A percentile compares a stretch with the other conserved stretches of the same genome.
phyloP scores from a whole-genome alignment of 2,329 filamentous ascomycete species.

The Aspergillus pseudotamarii region DNA sequence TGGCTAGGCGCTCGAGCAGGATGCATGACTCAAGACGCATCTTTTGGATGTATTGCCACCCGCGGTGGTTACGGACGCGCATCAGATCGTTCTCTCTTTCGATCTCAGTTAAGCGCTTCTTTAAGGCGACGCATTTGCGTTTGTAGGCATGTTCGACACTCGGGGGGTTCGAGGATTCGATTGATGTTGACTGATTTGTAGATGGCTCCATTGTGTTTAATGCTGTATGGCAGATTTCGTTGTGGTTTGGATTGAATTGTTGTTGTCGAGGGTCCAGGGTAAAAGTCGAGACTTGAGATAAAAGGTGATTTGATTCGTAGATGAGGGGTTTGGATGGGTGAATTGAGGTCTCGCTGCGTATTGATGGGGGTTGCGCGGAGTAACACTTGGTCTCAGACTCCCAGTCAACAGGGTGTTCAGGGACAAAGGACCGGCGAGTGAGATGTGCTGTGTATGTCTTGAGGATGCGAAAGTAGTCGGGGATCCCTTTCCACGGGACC shows the following conservation, averaged over 20 bases:
- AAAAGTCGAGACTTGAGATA: background rate
- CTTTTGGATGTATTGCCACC: slow-evolving; percentile 86
- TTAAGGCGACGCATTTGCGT: slow-evolving; percentile 92
- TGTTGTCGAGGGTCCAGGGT: background rate
- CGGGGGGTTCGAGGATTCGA: slow-evolving; percentile 64
- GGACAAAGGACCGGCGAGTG: background rate
- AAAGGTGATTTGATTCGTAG: background rate
- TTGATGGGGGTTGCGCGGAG: background rate
- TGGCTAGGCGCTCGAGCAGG: slow-evolving; percentile 44
- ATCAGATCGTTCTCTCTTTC: slow-evolving; percentile 88
- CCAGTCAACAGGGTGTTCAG: background rate
- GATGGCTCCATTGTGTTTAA: slow-evolving; percentile 31
- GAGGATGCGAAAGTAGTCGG: background rate
- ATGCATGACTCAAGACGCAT: slow-evolving; percentile 67
- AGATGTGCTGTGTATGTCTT: background rate
- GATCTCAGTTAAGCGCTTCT: slow-evolving; percentile 87
- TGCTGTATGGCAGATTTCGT: slow-evolving; percentile 3
- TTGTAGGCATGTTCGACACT: slow-evolving; percentile 96
- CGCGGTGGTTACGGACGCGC: slow-evolving; percentile 73
- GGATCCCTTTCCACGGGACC: background rate
- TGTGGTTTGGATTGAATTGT: background rate
- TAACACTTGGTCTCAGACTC: background rate
- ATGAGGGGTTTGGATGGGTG: background rate
- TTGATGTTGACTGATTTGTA: slow-evolving; percentile 24
- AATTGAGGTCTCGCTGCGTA: background rate